Evolutionary conservation across 2,329 filamentous ascomycete species (phyloP), one percentile per base, ranked within the genome.

Genomic region (Aspergillus luchuensis): DNA sequence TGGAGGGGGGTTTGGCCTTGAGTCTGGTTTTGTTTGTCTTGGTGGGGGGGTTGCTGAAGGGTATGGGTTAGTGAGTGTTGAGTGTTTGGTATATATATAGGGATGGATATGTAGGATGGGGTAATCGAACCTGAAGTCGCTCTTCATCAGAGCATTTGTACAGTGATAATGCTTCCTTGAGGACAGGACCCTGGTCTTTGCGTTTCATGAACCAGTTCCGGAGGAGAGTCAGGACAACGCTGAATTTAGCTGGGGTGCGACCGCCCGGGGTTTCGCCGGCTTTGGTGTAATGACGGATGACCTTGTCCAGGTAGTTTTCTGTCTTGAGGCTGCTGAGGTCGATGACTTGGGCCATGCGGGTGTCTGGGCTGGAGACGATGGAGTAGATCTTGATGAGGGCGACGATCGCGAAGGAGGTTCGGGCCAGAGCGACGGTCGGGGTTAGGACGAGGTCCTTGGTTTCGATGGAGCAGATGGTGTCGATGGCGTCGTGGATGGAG

Each of bases 371-470:
- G 1, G 85, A 84, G 3, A 88, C 86, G 8, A 87, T 85, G 53
- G 90, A 88, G 74, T 89, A 89, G 63, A 92, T 84, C 74, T 91
- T 92, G 72, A 91, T 89, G 39, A 92, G 79, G 33, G 90, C 85
- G 19, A 92, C 87, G 2, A 88, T 83, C 5, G 87, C 87, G 70
- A 91, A 91, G 10, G 89, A 86, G 17, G 91, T 85, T 28, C 90
- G 86, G 15, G 91, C 89, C 67, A 90, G 87, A 72, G 85, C 86
- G 69, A 90, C 88, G 2, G 90, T 88, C 17, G 90, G 89, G 8
- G 92, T 73, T 58, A 83, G 88, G 56, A 87, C 85, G 43, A 91
- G 80, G 43, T 79, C 81, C 4, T 79, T 73, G 13, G 85, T 74
- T 52, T 88, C 84, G 74, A 92, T 85, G 41, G 77, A 78, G 3